Percentiles rank a stretch among this genome's conserved stretches.
Evolutionary conservation across 2,329 filamentous ascomycete genomes (phyloP).

Genomic region (Beauveria sp.): DNA sequence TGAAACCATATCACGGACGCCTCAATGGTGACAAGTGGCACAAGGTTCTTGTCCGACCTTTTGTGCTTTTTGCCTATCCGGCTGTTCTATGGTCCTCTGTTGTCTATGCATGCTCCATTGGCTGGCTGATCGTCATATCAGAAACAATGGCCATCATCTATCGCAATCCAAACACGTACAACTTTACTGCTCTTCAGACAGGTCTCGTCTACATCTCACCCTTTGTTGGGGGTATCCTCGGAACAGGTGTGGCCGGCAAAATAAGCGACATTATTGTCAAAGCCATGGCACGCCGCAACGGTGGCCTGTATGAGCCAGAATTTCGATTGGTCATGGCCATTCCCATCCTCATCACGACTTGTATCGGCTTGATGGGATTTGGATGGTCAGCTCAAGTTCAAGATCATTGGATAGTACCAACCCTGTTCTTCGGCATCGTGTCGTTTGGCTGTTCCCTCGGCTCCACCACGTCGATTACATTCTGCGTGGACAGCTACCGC

Average conservation of each 20-base stretch:
- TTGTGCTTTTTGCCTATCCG: constrained; percentile 82
- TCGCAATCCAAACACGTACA: constrained; percentile 59
- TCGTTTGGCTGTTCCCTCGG: constrained; percentile 89
- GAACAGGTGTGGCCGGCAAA: constrained; percentile 85
- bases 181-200: constrained; percentile 72
- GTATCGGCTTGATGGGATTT: constrained; percentile 85
- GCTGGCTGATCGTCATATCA: constrained; percentile 92
- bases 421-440: constrained; percentile 84
- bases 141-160: constrained; percentile 81
- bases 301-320: constrained; percentile 92
- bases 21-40: constrained; percentile 73
- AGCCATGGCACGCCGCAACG: constrained; percentile 74
- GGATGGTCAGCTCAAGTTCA: constrained; percentile 78
- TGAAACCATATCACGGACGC: constrained; percentile 71
- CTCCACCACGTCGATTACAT: constrained; percentile 86
- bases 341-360: constrained; percentile 70
- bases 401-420: constrained; percentile 85
- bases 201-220: constrained; percentile 86
- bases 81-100: constrained; percentile 81
- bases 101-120: constrained; percentile 80
- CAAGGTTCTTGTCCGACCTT: constrained; percentile 68
- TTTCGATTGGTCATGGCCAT: constrained; percentile 83
- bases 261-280: constrained; percentile 80
- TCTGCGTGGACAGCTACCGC: constrained; percentile 86
- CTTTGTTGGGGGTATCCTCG: constrained; percentile 79